Evolutionary conservation across 257 asterid genomes (phyloP).

Genomic region (Ocimum tenuiflorum): DNA sequence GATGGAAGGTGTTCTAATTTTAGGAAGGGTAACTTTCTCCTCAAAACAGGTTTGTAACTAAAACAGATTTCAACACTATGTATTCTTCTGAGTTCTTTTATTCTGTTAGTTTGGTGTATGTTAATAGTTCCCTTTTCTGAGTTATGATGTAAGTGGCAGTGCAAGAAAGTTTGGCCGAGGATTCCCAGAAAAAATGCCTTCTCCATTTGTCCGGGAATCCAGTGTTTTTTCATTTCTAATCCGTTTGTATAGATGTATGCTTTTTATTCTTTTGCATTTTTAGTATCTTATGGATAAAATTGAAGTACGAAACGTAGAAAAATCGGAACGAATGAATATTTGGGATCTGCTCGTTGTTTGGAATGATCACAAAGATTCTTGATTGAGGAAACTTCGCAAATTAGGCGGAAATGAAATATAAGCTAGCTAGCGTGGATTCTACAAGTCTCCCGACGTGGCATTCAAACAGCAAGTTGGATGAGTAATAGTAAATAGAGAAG

Average conservation of each 20-base stretch:
- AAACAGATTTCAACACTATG: slow-evolving; percentile 48
- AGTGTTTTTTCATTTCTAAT: slow-evolving; percentile 10
- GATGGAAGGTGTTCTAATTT: slow-evolving; percentile 45
- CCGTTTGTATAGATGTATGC: too few species aligned
- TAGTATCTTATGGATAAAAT: too few species aligned
- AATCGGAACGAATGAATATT: too few species aligned
- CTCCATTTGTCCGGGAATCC: slow-evolving; percentile 27
- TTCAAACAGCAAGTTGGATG: too few species aligned
- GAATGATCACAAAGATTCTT: background rate
- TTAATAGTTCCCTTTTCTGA: slow-evolving; percentile 6
- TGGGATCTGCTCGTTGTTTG: too few species aligned
- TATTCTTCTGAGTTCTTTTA: slow-evolving; percentile 31
- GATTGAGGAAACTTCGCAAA: background rate
- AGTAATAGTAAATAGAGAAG: too few species aligned
- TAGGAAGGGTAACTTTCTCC: slow-evolving; percentile 44
- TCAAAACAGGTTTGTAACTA: slow-evolving; percentile 77
- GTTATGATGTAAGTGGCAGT: slow-evolving; percentile 9
- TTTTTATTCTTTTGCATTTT: too few species aligned
- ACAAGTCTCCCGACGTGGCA: background rate
- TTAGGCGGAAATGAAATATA: too few species aligned
- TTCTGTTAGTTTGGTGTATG: slow-evolving; percentile 2
- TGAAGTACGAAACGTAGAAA: too few species aligned
- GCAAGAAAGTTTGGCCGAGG: slow-evolving; percentile 14
- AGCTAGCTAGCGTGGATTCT: background rate
- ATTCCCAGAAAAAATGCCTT: slow-evolving; percentile 19